Base-by-base conservation (phyloP, 1,284 basidiomycete genomes). In the Trametes hirsuta region DNA sequence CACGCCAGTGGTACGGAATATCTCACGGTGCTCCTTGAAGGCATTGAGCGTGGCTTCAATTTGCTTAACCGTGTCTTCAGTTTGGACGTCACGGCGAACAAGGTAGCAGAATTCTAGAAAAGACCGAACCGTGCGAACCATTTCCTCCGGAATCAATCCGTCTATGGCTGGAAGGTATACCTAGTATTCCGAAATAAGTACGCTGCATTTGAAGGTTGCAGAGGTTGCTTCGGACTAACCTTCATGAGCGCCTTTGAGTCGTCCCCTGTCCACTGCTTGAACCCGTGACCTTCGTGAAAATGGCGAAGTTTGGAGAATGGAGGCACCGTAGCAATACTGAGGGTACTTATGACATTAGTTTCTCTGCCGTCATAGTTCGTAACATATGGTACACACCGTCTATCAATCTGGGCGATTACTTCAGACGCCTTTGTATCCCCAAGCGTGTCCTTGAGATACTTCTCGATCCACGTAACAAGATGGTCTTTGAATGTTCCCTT, bases 241-340 rank as follows among this genome's bases (percentile, higher is more conserved):
- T 69, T 69, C 66, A 69, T 69, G 0, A 69, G 22, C 0, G 58
- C 66, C 36, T 66, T 66, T 0, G 65, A 68, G 22, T 68, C 61
- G 25, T 68, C 58, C 1, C 66, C 66, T 0, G 65, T 68, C 66
- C 66, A 68, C 30, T 68, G 64, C 37, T 68, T 61, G 48, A 63
- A 61, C 0, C 50, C 48, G 1, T 51, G 36, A 0, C 66, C 59
- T 24, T 66, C 40, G 1, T 14, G 47, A 39, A 67, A 65, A 1
- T 36, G 56, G 1, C 51, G 46, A 2, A 67, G 46, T 1, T 46
- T 55, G 4, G 56, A 36, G 24, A 64, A 63, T n/a, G 39, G 15
- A 11, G 64, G 59, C 0, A 51, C 53, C 11, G 25, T 34, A 10
- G 59, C 53, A 25, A 56, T 45, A 1, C 47, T 48, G 47, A 6